Evolutionary conservation across 768 basidiomycete species (phyloP).

Genomic region (Termitomyces sp.): DNA sequence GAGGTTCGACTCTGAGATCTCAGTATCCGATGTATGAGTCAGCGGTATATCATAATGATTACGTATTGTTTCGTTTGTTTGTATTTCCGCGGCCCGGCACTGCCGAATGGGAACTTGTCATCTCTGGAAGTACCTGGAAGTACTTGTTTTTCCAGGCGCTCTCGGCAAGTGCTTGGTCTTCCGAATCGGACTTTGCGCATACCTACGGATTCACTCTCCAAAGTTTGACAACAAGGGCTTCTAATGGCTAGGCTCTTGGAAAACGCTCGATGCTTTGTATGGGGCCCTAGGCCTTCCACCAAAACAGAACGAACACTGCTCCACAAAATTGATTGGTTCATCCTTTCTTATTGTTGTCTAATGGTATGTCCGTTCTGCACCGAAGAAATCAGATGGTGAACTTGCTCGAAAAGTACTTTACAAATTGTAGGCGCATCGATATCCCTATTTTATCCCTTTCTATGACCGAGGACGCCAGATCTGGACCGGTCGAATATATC

Average conservation of each 20-base stretch:
- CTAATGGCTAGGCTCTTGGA: constrained; percentile 2
- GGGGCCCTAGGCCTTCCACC: constrained; percentile 15
- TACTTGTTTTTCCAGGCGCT: neutral
- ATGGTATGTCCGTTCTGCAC: constrained; percentile 39
- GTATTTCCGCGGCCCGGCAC: constrained; percentile 1
- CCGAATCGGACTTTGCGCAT: no score
- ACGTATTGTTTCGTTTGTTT: constrained; percentile 1
- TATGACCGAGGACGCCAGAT: constrained; percentile 33
- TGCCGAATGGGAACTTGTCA: neutral
- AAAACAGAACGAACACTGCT: constrained; percentile 45
- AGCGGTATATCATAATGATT: constrained; percentile 10
- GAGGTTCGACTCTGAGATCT: no score
- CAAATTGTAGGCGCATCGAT: constrained; percentile 59
- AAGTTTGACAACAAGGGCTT: neutral
- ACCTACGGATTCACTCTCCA: no score
- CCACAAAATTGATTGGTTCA: constrained; percentile 63
- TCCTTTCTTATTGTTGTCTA: constrained; percentile 67
- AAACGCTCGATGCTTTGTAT: constrained; percentile 11
- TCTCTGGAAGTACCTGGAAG: neutral
- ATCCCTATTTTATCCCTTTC: constrained; percentile 3
- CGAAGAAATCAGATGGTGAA: constrained; percentile 7
- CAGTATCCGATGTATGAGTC: constrained; percentile 3
- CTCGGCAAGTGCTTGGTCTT: neutral
- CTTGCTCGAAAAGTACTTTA: constrained; percentile 48
- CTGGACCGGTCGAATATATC: constrained; percentile 65